Conservation (phyloP, 441 rosid species). For the Daphne laureola region DNA sequence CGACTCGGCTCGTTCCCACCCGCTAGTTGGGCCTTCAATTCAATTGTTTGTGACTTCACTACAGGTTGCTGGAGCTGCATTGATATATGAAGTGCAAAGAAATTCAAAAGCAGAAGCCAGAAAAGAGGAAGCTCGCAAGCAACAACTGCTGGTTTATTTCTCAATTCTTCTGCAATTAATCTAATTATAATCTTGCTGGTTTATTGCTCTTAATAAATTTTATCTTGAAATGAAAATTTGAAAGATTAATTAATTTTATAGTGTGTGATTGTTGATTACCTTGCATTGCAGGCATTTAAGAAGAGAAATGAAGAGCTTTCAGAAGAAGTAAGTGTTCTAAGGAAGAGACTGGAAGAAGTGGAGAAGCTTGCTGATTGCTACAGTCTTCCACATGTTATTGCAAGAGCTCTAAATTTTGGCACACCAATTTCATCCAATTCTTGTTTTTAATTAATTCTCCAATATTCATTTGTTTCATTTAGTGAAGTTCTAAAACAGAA, state of each 20-base stretch:
- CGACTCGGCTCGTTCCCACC: too few relatives aligned
- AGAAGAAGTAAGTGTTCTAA: constrained; percentile 34
- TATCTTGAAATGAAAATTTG: too few relatives aligned
- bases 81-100: constrained; percentile 44
- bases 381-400: constrained; percentile 9
- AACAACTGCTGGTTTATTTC: constrained; percentile 28
- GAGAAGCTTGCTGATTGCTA: constrained; percentile 37
- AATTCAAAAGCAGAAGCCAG: constrained; percentile 44
- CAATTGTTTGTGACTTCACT: not conserved
- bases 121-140: constrained; percentile 41
- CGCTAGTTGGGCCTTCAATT: too few relatives aligned
- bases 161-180: not conserved
- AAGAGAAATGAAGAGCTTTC: constrained; percentile 32
- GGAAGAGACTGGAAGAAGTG: constrained; percentile 33
- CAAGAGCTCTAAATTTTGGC: too few relatives aligned
- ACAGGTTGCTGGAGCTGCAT: constrained; percentile 50
- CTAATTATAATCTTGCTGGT: too few relatives aligned
- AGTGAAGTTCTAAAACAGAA: too few relatives aligned
- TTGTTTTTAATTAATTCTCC: too few relatives aligned
- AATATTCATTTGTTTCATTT: too few relatives aligned
- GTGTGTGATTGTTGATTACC: not conserved
- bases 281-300: constrained; percentile 34
- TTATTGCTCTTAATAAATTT: too few relatives aligned
- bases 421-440: too few relatives aligned
- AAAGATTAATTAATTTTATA: too few relatives aligned